These are phyloP conservation scores for Helenozyma baotianmanensis DNA, from an alignment of 805 yeast species.

Conservation along the genomic window DNA sequence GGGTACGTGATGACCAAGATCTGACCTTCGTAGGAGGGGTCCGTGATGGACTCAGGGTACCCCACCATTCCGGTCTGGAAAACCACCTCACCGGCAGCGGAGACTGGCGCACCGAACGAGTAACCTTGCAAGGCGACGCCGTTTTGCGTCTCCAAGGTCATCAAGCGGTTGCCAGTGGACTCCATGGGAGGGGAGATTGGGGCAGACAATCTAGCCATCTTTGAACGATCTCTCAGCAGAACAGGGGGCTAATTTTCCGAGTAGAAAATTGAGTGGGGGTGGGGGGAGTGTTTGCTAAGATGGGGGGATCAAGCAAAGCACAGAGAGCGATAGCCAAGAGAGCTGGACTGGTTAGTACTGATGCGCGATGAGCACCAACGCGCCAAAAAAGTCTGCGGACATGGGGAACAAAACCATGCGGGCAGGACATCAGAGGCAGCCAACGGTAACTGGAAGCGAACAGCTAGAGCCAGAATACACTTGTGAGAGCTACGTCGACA, in stretches of 20 bases:
- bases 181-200: conserved; percentile 92
- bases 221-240: conserved; percentile 7
- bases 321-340: conserved; percentile 6
- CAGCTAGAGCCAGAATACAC: too few species aligned
- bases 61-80: conserved; percentile 99
- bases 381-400: too few species aligned
- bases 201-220: conserved; percentile 51
- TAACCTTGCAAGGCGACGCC: conserved; percentile 88
- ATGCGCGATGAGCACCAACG: background rate
- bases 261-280: conserved; percentile 2
- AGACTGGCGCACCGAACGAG: conserved; percentile 89
- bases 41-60: conserved; percentile 95
- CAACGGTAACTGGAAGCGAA: too few species aligned
- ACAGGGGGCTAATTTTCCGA: too few species aligned
- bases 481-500: too few species aligned
- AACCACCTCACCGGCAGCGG: conserved; percentile 95
- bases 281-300: conserved; percentile 3
- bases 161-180: conserved; percentile 72
- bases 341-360: conserved; percentile 6
- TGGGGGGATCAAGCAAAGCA: background rate
- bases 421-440: too few species aligned
- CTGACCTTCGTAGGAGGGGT: conserved; percentile 98
- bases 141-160: conserved; percentile 84
- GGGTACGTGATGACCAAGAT: conserved; percentile 95
- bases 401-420: background rate